Evolutionary conservation across 164 flowering plant genomes (phyloP).

Genomic region (Tetracentron sinense): DNA sequence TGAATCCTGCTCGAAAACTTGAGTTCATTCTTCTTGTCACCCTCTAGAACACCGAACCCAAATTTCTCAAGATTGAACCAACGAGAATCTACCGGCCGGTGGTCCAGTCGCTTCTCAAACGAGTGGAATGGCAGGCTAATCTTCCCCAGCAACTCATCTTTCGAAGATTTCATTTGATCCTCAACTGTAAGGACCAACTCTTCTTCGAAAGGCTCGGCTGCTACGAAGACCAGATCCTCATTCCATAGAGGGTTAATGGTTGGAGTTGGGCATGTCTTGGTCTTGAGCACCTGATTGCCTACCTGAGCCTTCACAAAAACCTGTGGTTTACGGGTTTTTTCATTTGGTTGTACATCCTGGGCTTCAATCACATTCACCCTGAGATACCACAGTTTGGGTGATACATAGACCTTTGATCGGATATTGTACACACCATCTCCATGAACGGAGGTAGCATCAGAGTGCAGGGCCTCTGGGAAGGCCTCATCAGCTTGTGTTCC

Average conservation of each 20-base stretch:
- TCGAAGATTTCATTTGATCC: conserved; percentile 33
- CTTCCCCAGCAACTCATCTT: conserved; percentile 37
- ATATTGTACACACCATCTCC: conserved; percentile 35
- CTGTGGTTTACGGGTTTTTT: conserved; percentile 33
- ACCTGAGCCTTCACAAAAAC: conserved; percentile 35
- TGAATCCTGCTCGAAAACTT: conserved; percentile 41
- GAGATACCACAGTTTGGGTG: conserved; percentile 47
- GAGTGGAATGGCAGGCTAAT: conserved; percentile 24
- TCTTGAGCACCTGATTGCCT: conserved; percentile 36
- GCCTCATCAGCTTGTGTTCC: too few relatives aligned
- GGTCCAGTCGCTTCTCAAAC: conserved; percentile 35
- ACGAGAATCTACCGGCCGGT: conserved; percentile 32
- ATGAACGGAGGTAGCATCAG: conserved; percentile 38
- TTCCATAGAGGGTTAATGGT: conserved; percentile 41
- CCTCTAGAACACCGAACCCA: conserved; percentile 34
- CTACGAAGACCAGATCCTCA: conserved; percentile 44
- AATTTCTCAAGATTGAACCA: conserved; percentile 46
- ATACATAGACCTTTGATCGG: conserved; percentile 46
- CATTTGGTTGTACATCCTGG: conserved; percentile 38
- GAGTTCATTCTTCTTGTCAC: conserved; percentile 37
- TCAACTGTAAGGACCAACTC: conserved; percentile 33
- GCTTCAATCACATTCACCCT: conserved; percentile 45
- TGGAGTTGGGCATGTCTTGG: conserved; percentile 23
- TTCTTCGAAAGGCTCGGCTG: conserved; percentile 48
- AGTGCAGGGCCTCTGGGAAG: conserved; percentile 46